Base-by-base conservation (phyloP, 108 stramenopile species). In the Skeletonema menzelii region DNA sequence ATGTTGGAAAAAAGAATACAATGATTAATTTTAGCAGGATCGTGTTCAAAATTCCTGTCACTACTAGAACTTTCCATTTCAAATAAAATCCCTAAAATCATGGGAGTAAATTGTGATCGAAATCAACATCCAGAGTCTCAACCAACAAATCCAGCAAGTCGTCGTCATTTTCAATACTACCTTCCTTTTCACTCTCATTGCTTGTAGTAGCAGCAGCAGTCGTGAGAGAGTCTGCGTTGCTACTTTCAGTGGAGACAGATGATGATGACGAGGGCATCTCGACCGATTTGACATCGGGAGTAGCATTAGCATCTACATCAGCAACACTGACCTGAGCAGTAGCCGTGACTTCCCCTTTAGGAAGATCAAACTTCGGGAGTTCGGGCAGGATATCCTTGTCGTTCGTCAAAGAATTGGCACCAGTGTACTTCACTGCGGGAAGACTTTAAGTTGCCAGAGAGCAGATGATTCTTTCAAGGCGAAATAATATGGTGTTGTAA, bases 371-470 rank as follows among this genome's bases (percentile, higher is more conserved):
- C 22, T 24, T 4, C 8, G 22, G 49, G 49, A 53, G 49, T 53
- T 53, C 8, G 8, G 49, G 49, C 8, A 22, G 49, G 8, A 53
- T 22, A 31, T 8, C 30, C 59, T 32, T 60, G 30, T 34, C 59
- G 27, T 27, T 60, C 62, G 6, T 69, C 55, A 34, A 24, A 22
- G 69, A 59, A 70, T 64, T 55, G 20, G 78, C 78, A 79, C 78
- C 78, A 79, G 78, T 68, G 67, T 56, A 72, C 78, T 79, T 69
- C 78, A 79, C 78, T 79, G 78, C 78, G 78, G 78, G 78, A 79
- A 79, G 78, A 62, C 59, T 40, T 59, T 66, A 62, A 53, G 26
- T 59, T 65, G 56, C 56, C 57, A 57, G 22, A 35, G 63, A 56
- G 40, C 27, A 28, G 11, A 42, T 5, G 22, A 37, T 42, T 22